Percentiles rank a stretch among this genome's conserved stretches.
Evolutionary conservation across 257 asterid species (phyloP).

Genomic region (Nicotiana benthamiana): DNA sequence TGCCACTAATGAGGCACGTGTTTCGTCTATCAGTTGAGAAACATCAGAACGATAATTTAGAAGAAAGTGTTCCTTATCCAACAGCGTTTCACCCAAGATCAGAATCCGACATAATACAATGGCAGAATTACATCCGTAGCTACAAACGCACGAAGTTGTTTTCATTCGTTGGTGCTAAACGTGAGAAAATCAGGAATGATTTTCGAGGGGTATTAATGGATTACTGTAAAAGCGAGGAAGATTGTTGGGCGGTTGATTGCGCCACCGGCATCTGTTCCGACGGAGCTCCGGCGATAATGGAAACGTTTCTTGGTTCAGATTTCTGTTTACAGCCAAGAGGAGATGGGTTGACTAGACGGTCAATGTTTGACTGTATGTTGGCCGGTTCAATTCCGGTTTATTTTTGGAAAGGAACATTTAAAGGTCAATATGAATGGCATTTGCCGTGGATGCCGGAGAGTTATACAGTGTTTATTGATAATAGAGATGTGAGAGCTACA

Average conservation of each 20-base stretch:
- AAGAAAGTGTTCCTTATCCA: conserved; percentile 34
- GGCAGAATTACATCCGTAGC: conserved; percentile 21
- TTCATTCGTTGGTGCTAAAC: conserved; percentile 24
- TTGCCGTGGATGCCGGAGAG: conserved; percentile 17
- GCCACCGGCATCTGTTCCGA: conserved; percentile 15
- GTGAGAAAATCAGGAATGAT: conserved; percentile 23
- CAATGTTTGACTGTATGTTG: conserved; percentile 40
- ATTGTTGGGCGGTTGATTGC: conserved; percentile 26
- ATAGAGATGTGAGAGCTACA: conserved; percentile 20
- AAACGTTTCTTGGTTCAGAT: conserved; percentile 28
- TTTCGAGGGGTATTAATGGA: conserved; percentile 21
- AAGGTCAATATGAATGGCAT: conserved; percentile 33
- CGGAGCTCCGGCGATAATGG: conserved; percentile 28
- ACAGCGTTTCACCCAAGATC: conserved; percentile 32
- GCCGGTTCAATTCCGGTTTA: conserved; percentile 42
- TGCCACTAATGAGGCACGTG: conserved; percentile 45
- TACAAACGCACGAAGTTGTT: conserved; percentile 19
- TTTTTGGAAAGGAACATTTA: conserved; percentile 32
- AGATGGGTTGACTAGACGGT: conserved; percentile 33
- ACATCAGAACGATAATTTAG: conserved; percentile 19
- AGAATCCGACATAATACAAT: conserved; percentile 11
- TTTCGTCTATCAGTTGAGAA: conserved; percentile 39
- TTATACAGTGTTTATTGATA: conserved; percentile 30
- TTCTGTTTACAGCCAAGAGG: conserved; percentile 44
- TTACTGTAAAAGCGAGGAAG: conserved; percentile 20